Percentiles rank a stretch among this genome's conserved stretches.
These are phyloP conservation scores for Geosmithia flava DNA, from an alignment of 2,329 filamentous ascomycete genomes.

Conservation along the genomic window DNA sequence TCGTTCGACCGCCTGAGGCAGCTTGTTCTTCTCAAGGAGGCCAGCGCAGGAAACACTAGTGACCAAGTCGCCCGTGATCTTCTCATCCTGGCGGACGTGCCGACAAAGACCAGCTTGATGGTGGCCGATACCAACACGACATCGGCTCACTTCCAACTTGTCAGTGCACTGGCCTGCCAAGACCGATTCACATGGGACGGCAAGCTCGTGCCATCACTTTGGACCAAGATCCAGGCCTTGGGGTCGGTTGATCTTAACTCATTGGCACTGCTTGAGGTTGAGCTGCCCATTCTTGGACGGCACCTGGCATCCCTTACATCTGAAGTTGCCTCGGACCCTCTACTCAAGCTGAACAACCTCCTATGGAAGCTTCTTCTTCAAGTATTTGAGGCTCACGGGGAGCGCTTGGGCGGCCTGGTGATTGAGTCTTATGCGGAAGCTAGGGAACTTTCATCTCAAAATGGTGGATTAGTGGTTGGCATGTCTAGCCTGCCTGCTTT, in stretches of 20 bases:
- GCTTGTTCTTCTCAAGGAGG: conserved; percentile 24
- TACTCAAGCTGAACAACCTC: conserved; percentile 32
- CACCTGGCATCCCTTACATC: conserved; percentile 37
- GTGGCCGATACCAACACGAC: conserved; percentile 5
- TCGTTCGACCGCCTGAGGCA: conserved; percentile 48
- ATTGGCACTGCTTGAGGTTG: conserved; percentile 50
- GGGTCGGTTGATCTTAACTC: conserved; percentile 44
- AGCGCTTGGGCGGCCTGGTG: conserved; percentile 14
- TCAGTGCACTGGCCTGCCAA: conserved; percentile 32
- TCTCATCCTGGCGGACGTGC: conserved; percentile 32
- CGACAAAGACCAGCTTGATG: conserved; percentile 19
- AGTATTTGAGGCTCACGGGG: conserved; percentile 25
- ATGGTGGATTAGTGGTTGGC: not conserved
- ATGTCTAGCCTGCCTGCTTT: not conserved
- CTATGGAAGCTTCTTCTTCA: conserved; percentile 32
- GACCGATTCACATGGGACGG: conserved; percentile 26
- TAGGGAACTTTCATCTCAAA: conserved; percentile 6
- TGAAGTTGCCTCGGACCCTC: conserved; percentile 35
- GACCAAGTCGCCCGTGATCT: conserved; percentile 21
- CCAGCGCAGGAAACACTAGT: not conserved
- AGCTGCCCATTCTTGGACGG: conserved; percentile 48
- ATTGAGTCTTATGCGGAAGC: conserved; percentile 12
- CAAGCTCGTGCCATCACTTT: conserved; percentile 29
- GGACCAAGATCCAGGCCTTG: conserved; percentile 40
- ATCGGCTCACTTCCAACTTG: conserved; percentile 28